Evolutionary conservation across 371 early-diverging fungal species (phyloP).

Genomic region (Mortierella sp.): DNA sequence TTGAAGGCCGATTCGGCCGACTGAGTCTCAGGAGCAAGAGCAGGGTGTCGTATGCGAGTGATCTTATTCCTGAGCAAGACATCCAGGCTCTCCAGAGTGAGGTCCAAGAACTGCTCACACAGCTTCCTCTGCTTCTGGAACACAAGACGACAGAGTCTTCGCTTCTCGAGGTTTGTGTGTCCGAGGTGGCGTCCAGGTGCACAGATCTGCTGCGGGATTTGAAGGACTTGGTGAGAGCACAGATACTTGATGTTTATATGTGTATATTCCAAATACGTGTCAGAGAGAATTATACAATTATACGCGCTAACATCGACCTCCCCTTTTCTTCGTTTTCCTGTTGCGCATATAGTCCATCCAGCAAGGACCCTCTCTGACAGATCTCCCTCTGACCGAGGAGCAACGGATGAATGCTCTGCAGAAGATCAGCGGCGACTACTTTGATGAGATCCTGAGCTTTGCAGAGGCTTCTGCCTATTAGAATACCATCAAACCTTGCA

Average conservation of each 20-base stretch:
- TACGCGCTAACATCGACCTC: neutral
- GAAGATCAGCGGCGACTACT: constrained; percentile 49
- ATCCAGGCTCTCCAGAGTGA: constrained; percentile 22
- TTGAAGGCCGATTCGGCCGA: constrained; percentile 25
- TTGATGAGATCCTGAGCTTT: constrained; percentile 41
- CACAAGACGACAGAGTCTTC: constrained; percentile 5
- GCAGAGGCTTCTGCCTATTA: constrained; percentile 37
- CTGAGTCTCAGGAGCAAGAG: constrained; percentile 17
- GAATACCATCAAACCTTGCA: no score
- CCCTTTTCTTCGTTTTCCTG: neutral
- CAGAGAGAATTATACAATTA: neutral
- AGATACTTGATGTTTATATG: no score
- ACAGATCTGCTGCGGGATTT: constrained; percentile 30
- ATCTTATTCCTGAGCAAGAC: constrained; percentile 28
- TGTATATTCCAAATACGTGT: no score
- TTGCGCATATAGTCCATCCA: constrained; percentile 27
- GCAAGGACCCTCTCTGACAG: constrained; percentile 19
- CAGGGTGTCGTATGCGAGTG: constrained; percentile 39
- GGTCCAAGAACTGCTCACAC: constrained; percentile 14
- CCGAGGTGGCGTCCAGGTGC: constrained; percentile 49
- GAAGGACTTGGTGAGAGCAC: constrained; percentile 27
- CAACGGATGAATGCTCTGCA: constrained; percentile 37
- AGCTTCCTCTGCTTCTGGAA: constrained; percentile 24
- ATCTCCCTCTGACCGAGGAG: constrained; percentile 39
- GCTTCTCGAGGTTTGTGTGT: constrained; percentile 22